Conservation (phyloP, 805 yeast species). For the Vanderwaltozyma yarrowii region DNA sequence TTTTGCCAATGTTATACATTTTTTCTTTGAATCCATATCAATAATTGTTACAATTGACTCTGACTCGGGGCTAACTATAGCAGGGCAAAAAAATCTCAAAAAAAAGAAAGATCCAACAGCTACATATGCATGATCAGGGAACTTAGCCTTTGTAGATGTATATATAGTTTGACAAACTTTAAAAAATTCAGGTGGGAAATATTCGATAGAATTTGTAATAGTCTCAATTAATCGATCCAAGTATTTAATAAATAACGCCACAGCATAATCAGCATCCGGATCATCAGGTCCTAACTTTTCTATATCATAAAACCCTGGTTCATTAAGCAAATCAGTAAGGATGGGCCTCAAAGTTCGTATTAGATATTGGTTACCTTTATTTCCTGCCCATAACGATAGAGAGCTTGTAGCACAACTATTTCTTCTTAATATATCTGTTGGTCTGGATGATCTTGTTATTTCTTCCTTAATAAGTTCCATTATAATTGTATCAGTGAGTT, state of each 20-base stretch:
- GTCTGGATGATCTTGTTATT: conserved; percentile 43
- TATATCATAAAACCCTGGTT: conserved; percentile 48
- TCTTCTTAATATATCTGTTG: conserved; percentile 64
- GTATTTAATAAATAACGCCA: conserved; percentile 43
- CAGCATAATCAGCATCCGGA: conserved; percentile 30
- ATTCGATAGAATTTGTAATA: conserved; percentile 42
- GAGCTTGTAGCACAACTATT: conserved; percentile 72
- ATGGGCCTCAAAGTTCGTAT: conserved; percentile 42
- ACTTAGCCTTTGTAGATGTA: conserved; percentile 42
- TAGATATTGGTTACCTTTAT: conserved; percentile 50
- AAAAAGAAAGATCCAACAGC: conserved; percentile 82
- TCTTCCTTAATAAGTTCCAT: conserved; percentile 47
- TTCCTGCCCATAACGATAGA: conserved; percentile 56
- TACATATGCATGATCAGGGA: conserved; percentile 51
- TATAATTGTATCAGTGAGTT: conserved; percentile 35
- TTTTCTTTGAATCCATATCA: conserved; percentile 39
- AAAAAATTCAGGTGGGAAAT: conserved; percentile 60
- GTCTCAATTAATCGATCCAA: conserved; percentile 44
- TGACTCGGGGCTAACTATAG: conserved; percentile 77
- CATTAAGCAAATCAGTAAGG: conserved; percentile 40
- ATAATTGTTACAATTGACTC: conserved; percentile 31
- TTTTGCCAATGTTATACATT: conserved; percentile 67
- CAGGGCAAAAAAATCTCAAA: conserved; percentile 72
- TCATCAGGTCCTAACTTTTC: conserved; percentile 37
- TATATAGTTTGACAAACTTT: conserved; percentile 58